A percentile compares a stretch with the other conserved stretches of the same genome.
Conservation (phyloP, 2,329 filamentous ascomycete genomes). For the Verruconis gallopava region DNA sequence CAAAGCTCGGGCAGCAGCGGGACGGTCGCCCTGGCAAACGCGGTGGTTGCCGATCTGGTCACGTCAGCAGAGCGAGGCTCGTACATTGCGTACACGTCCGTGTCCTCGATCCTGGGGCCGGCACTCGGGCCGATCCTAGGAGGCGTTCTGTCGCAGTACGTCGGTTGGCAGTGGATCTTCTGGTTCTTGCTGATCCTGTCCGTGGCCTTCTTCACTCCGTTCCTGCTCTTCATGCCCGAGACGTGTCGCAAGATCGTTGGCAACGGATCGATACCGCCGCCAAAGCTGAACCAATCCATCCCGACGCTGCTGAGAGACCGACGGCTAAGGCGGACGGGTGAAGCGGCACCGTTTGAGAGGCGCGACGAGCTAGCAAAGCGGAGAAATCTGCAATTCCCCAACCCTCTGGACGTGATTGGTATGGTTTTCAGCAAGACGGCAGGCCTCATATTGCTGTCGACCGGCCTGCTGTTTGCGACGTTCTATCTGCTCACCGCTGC, state of each 20-base stretch:
- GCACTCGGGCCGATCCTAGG: constrained; percentile 21
- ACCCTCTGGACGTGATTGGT: constrained; percentile 28
- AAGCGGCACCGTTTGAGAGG: constrained; percentile 9
- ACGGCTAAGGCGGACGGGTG: constrained; percentile 8
- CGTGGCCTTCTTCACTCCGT: constrained; percentile 21
- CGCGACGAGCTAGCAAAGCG: constrained; percentile 17
- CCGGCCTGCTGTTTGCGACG: constrained; percentile 31
- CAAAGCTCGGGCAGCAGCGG: constrained; percentile 20
- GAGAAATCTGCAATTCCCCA: constrained; percentile 29
- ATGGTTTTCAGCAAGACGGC: constrained; percentile 29
- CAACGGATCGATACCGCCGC: constrained; percentile 11
- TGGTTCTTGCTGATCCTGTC: constrained; percentile 30
- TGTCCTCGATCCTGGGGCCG: constrained; percentile 16
- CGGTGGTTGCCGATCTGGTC: constrained; percentile 23
- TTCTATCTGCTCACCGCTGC: constrained; percentile 35
- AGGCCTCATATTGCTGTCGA: constrained; percentile 24
- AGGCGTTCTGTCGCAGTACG: constrained; percentile 21
- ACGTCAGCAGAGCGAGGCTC: constrained; percentile 22
- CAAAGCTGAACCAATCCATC: constrained; percentile 6
- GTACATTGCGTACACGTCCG: constrained; percentile 21
- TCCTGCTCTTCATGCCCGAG: constrained; percentile 28
- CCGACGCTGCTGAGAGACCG: neutral
- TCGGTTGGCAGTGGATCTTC: constrained; percentile 29
- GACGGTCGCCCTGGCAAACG: constrained; percentile 22
- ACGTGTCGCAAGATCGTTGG: constrained; percentile 22